phyloP scores from a whole-genome alignment of 225 moss, liverwort and hornwort genomes.

The Bryum argenteum region DNA sequence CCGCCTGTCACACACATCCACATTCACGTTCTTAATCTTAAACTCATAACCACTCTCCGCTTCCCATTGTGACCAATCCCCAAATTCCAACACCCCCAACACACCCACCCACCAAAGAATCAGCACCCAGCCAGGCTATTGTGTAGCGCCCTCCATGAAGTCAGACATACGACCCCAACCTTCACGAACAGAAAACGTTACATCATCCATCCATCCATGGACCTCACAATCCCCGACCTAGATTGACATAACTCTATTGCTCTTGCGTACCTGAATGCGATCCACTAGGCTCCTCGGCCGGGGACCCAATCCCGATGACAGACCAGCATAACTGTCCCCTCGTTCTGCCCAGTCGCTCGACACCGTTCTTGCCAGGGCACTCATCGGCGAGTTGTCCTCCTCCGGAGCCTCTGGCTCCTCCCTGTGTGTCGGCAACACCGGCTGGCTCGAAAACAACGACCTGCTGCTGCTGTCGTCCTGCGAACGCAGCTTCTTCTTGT shows the following conservation, averaged over 20 bases:
- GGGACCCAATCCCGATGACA: conserved; percentile 76
- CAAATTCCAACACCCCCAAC: too few species aligned
- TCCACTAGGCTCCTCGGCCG: conserved; percentile 97
- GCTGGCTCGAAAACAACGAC: conserved; percentile 93
- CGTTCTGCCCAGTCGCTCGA: conserved; percentile 84
- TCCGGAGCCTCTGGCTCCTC: conserved; percentile 90
- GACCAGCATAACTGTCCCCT: conserved; percentile 51
- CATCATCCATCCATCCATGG: not conserved
- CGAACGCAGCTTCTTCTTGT: conserved; percentile 87
- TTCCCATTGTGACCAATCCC: not conserved
- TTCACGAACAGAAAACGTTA: too few species aligned
- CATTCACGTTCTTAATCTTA: not conserved
- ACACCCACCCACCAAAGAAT: too few species aligned
- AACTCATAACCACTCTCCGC: not conserved
- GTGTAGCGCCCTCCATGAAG: too few species aligned
- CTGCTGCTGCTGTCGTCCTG: conserved; percentile 91
- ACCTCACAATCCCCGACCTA: not conserved
- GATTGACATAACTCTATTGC: not conserved
- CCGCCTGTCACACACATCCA: conserved; percentile 53
- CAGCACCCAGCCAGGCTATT: too few species aligned
- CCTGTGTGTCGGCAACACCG: conserved; percentile 86
- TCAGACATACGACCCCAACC: too few species aligned
- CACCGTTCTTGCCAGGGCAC: conserved; percentile 60
- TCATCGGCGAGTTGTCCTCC: conserved; percentile 78
- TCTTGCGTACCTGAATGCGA: conserved; percentile 75